A percentile compares a stretch with the other conserved stretches of the same genome.
Evolutionary conservation across 1,284 basidiomycete species (phyloP).

Genomic region (Singerocomus rubriflavus): DNA sequence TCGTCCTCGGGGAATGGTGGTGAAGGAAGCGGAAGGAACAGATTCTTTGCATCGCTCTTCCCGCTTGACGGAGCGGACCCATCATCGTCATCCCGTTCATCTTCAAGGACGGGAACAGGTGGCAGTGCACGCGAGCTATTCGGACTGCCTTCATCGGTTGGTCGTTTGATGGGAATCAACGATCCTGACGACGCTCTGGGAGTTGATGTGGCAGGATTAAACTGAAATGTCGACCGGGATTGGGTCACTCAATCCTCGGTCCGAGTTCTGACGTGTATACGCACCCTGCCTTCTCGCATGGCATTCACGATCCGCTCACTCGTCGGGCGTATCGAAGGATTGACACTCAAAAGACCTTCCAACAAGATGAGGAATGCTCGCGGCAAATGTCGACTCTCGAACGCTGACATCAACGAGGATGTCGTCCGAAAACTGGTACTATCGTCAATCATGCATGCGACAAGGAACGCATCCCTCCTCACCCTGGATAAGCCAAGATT

Average conservation of each 20-base stretch:
- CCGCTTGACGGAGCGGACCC: background rate
- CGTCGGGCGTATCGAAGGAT: conserved; percentile 60
- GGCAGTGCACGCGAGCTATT: conserved; percentile 18
- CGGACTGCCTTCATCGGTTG: conserved; percentile 12
- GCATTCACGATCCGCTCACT: conserved; percentile 68
- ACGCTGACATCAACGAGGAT: conserved; percentile 45
- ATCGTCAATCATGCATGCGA: conserved; percentile 6
- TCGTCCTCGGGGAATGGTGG: conserved; percentile 5
- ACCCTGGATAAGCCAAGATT: conserved; percentile 76
- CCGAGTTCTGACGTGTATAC: conserved; percentile 16
- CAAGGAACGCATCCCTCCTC: conserved; percentile 14
- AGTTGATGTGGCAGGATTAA: conserved; percentile 16
- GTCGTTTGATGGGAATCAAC: conserved; percentile 24
- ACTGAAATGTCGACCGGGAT: conserved; percentile 15
- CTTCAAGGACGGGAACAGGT: conserved; percentile 13
- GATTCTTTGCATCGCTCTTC: conserved; percentile 12
- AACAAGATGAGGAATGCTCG: conserved; percentile 67
- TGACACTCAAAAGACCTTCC: conserved; percentile 65
- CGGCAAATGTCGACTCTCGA: conserved; percentile 69
- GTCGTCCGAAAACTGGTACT: conserved; percentile 58
- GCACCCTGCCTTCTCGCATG: conserved; percentile 64
- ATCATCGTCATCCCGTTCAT: background rate
- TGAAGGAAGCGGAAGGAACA: conserved; percentile 16
- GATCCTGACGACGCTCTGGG: conserved; percentile 15
- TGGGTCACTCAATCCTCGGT: background rate